A percentile compares a stretch with the other conserved stretches of the same genome.
phyloP scores from a whole-genome alignment of 768 basidiomycete genomes.

The Calocera cornea region DNA sequence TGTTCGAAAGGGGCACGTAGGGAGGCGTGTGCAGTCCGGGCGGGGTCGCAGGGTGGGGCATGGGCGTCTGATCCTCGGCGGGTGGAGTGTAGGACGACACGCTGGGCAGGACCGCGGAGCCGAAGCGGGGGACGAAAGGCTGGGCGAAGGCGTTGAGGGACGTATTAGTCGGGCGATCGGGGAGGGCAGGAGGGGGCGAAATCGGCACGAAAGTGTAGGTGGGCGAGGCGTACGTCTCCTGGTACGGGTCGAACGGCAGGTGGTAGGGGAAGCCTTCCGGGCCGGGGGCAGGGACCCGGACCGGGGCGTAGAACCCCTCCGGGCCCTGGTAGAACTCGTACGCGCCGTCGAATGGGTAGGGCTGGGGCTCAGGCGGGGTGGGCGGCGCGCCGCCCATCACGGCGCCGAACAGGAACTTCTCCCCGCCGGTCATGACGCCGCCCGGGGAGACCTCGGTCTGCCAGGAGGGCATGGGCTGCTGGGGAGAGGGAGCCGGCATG shows the following conservation, averaged over 20 bases:
- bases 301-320: background rate
- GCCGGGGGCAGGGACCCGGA: background rate
- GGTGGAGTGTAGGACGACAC: background rate
- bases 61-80: background rate
- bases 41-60: background rate
- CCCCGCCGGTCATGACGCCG: background rate
- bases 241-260: background rate
- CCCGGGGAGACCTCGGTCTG: slow-evolving; percentile 1
- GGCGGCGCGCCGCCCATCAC: background rate
- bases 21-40: background rate
- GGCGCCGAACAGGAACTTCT: slow-evolving; percentile 4
- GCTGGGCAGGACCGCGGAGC: background rate
- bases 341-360: background rate
- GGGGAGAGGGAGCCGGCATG: background rate
- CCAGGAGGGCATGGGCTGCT: background rate
- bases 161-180: background rate
- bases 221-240: background rate
- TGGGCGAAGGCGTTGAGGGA: background rate
- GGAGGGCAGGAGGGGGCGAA: background rate
- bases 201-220: background rate
- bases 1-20: slow-evolving; percentile 3
- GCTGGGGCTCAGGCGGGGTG: background rate
- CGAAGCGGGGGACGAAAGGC: background rate
- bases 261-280: background rate
- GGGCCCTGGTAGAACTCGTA: background rate